phyloP scores from a whole-genome alignment of 805 yeast genomes.

The Sungouiella thailandica region DNA sequence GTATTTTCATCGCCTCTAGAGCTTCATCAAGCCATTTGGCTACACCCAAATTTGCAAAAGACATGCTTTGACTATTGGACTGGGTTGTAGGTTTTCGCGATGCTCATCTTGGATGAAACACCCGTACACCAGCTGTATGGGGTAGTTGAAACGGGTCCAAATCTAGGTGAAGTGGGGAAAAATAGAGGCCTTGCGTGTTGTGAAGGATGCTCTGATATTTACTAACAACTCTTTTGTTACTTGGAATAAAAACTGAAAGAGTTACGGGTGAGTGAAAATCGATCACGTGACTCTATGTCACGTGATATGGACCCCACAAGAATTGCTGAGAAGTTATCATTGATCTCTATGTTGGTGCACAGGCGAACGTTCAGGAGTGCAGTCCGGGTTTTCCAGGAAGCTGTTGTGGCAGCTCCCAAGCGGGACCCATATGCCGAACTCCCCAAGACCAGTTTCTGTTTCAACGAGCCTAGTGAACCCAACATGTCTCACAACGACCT shows the following conservation, averaged over 20 bases:
- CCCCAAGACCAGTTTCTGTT: constrained; percentile 7
- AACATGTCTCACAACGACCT: constrained; percentile 6
- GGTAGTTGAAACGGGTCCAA: neutral
- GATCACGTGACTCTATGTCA: no score
- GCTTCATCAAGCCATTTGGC: constrained; percentile 86
- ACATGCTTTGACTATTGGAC: constrained; percentile 15
- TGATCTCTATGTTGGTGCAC: no score
- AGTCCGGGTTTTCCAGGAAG: neutral
- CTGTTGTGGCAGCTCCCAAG: neutral
- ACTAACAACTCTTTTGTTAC: no score
- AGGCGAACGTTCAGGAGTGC: no score
- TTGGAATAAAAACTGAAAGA: no score
- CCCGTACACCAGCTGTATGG: constrained; percentile 1
- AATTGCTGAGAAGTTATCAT: no score
- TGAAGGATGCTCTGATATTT: no score
- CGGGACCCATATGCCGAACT: constrained; percentile 10
- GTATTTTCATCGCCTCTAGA: constrained; percentile 73
- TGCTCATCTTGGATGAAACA: constrained; percentile 9
- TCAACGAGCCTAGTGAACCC: neutral
- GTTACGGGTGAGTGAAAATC: no score
- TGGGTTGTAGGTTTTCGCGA: constrained; percentile 6
- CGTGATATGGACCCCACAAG: no score
- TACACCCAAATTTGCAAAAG: constrained; percentile 64
- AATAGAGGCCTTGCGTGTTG: neutral
- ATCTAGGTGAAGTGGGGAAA: neutral